Base-by-base conservation (phyloP, 1,284 basidiomycete genomes). In the Cerioporus squamosus region DNA sequence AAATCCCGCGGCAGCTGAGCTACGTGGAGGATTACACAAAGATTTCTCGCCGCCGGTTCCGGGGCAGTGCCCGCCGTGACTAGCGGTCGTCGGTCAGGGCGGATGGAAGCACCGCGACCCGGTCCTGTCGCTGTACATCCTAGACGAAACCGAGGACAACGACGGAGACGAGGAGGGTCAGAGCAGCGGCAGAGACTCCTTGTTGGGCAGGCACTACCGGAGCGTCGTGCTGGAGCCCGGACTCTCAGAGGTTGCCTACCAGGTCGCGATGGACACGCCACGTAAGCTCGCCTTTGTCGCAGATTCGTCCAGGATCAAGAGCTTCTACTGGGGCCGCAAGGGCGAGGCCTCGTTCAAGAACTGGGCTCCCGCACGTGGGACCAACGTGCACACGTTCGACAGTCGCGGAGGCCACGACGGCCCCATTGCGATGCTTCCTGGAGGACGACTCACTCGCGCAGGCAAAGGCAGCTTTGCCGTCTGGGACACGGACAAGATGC, bases 101-200 rank as follows among this genome's bases (percentile, higher is more conserved):
- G 75, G 77, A 8, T 77, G 65, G 55, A 78, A 75, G 61, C 63
- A 73, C 48, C 68, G 72, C 15, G 65, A 67, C 8, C 74, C 77
- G 0, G 51, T 60, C 15, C 59, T 77, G 9, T 22, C 46, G 5
- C 70, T 66, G 55, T 71, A 67, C 63, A 52, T 69, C 24, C 66
- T 68, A 18, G 61, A 67, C 42, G 63, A 64, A 10, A 62, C 39
- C 15, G 44, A 45, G 12, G 20, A n/a, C 10, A 51, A 46, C 12
- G 49, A 56, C 49, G 29, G 55, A 15, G n/a, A 17, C 24, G 15
- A 61, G 17, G 9, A 8, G 23, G 12, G 23, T 15, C 22, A 26
- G 44, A 45, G 23, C 22, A 49, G n/a, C 10, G 26, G 12, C 23
- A 42, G 31, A 46, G 24, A 45, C 12, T 22, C 15, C 15, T 42